Percentiles rank a stretch among this genome's conserved stretches.
These are phyloP conservation scores for Infundibulicybe gibba DNA, from an alignment of 768 basidiomycete species.

Conservation along the genomic window DNA sequence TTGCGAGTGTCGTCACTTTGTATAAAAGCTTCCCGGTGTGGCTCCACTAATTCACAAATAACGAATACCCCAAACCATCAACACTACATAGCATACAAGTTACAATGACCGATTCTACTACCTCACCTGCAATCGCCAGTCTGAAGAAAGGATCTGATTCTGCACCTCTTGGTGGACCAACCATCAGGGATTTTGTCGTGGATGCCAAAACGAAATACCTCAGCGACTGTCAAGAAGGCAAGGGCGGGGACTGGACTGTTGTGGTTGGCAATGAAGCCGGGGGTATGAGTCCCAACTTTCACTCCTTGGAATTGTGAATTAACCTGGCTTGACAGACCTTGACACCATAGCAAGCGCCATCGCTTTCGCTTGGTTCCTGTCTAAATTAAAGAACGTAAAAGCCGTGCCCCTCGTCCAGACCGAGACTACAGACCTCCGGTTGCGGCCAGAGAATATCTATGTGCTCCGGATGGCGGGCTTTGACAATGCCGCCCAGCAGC, in stretches of 20 bases:
- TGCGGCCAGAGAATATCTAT: slow-evolving; percentile 86
- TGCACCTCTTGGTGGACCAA: neutral
- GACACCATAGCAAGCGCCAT: slow-evolving; percentile 87
- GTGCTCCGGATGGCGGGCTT: slow-evolving; percentile 65
- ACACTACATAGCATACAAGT: too few relatives aligned
- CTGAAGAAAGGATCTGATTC: neutral
- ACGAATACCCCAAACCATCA: too few relatives aligned
- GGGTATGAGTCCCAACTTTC: slow-evolving; percentile 43
- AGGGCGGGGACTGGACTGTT: slow-evolving; percentile 69
- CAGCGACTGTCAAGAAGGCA: slow-evolving; percentile 39
- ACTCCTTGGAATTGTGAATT: neutral
- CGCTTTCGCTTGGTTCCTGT: slow-evolving; percentile 75
- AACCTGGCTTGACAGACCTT: slow-evolving; percentile 56
- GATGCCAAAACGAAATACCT: slow-evolving; percentile 60
- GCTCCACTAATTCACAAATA: too few relatives aligned
- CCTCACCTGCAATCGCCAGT: too few relatives aligned
- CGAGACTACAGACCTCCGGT: slow-evolving; percentile 57
- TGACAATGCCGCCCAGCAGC: slow-evolving; percentile 40
- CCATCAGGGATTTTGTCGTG: slow-evolving; percentile 35
- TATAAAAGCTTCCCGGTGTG: neutral
- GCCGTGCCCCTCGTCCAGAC: slow-evolving; percentile 75
- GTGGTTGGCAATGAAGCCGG: slow-evolving; percentile 97
- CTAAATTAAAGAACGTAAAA: slow-evolving; percentile 47
- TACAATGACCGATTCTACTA: too few relatives aligned
- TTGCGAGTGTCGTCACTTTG: too few relatives aligned